Conservation (phyloP, 257 asterid species). For the Petrea volubilis region DNA sequence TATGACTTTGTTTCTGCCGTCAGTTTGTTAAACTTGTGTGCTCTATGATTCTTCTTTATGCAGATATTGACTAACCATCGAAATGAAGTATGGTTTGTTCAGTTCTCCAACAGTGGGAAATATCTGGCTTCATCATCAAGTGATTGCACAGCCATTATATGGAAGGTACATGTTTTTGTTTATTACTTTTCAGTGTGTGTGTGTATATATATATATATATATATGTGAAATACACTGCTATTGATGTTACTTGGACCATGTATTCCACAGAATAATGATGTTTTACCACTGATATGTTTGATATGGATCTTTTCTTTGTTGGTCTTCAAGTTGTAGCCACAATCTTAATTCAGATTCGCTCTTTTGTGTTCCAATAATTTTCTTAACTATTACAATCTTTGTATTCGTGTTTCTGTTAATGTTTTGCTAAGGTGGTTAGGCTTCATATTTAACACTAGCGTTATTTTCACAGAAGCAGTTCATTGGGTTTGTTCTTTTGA, state of each 20-base stretch:
- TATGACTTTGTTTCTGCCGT: constrained; percentile 17
- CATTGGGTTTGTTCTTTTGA: constrained; percentile 7
- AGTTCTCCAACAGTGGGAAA: constrained; percentile 78
- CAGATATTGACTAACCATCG: constrained; percentile 73
- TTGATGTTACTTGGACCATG: constrained; percentile 20
- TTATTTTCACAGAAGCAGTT: constrained; percentile 12
- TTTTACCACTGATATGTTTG: constrained; percentile 5
- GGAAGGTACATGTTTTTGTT: constrained; percentile 61
- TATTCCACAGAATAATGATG: background rate
- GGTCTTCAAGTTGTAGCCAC: constrained; percentile 14
- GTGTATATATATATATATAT: too few species aligned
- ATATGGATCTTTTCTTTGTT: constrained; percentile 7
- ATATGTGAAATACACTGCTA: constrained; percentile 5
- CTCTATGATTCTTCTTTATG: constrained; percentile 31
- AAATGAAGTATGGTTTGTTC: constrained; percentile 95
- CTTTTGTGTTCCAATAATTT: constrained; percentile 17
- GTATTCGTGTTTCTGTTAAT: background rate
- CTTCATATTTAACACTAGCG: constrained; percentile 5
- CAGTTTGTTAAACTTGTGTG: constrained; percentile 31
- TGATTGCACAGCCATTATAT: constrained; percentile 84
- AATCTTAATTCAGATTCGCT: background rate
- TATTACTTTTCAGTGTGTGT: background rate
- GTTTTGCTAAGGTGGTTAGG: constrained; percentile 8
- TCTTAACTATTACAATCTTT: background rate
- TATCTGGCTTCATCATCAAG: constrained; percentile 85